Evolutionary conservation across 2,329 filamentous ascomycete genomes (phyloP).

Genomic region (Penicillium sp.): DNA sequence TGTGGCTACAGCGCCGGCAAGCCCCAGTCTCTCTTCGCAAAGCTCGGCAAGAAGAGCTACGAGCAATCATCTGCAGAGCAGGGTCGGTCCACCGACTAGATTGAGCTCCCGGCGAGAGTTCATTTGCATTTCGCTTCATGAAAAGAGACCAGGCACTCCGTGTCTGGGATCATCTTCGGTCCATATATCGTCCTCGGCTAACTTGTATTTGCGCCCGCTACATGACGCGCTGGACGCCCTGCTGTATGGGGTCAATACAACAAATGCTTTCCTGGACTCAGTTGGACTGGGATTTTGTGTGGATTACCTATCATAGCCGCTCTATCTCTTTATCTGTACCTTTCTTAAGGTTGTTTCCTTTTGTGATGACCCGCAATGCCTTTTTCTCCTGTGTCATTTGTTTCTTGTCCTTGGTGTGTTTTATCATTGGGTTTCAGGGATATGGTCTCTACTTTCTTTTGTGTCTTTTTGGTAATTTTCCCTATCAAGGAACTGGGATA

Average conservation of each 20-base stretch:
- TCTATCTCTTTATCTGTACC: no score
- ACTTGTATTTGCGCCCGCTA: no score
- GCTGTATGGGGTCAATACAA: no score
- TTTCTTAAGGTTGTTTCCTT: no score
- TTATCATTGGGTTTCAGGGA: conserved; percentile 18
- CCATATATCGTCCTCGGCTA: no score
- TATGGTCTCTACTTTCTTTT: conserved; percentile 12
- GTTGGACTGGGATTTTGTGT: no score
- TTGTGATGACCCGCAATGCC: conserved; percentile 28
- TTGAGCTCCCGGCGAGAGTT: background rate
- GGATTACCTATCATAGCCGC: no score
- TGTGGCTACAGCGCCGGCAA: conserved; percentile 37
- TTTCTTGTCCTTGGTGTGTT: conserved; percentile 12
- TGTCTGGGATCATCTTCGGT: no score
- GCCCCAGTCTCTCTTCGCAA: conserved; percentile 48
- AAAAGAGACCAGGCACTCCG: no score
- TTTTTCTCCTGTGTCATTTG: conserved; percentile 15
- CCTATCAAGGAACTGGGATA: conserved; percentile 5
- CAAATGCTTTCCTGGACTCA: no score
- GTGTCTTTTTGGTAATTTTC: conserved; percentile 8
- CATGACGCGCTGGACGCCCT: no score
- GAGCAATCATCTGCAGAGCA: conserved; percentile 36
- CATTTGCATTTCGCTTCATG: background rate
- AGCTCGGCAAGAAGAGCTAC: conserved; percentile 46
- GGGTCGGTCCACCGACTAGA: conserved; percentile 16